Conservation (phyloP, 1,139 yeast species). For the Hanseniaspora uvarum region DNA sequence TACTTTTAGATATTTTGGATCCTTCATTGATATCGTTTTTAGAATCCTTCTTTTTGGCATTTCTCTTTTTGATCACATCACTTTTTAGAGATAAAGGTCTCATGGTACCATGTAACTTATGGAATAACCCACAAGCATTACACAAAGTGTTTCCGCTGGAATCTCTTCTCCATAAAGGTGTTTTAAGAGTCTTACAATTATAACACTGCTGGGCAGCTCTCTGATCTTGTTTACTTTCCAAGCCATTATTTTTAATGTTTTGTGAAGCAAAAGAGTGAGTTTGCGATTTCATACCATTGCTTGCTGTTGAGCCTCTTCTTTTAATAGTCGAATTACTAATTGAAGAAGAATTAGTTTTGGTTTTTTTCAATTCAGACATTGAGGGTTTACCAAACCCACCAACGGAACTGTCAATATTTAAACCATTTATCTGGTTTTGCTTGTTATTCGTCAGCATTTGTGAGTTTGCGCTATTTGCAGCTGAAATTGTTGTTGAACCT, state of each 20-base stretch:
- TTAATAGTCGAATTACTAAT: background rate
- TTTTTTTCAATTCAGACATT: constrained; percentile 3
- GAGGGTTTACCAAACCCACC: constrained; percentile 17
- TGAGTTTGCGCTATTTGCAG: constrained; percentile 30
- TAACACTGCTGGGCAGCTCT: constrained; percentile 44
- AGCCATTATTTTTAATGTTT: constrained; percentile 3
- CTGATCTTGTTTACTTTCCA: constrained; percentile 10
- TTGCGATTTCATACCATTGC: constrained; percentile 7
- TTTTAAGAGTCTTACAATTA: constrained; percentile 85
- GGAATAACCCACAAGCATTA: constrained; percentile 91
- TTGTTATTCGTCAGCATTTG: constrained; percentile 15
- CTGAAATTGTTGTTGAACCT: constrained; percentile 32
- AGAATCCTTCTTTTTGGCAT: constrained; percentile 32
- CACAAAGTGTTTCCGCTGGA: constrained; percentile 89
- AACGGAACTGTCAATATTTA: background rate
- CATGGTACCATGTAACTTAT: constrained; percentile 88
- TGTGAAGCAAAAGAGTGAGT: constrained; percentile 15
- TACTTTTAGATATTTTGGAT: constrained; percentile 3
- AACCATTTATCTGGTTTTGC: background rate
- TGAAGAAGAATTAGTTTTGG: constrained; percentile 1
- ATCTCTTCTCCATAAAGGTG: constrained; percentile 93
- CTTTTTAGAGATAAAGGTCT: constrained; percentile 86
- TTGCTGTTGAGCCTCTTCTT: constrained; percentile 7
- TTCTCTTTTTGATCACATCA: constrained; percentile 83
- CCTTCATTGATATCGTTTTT: constrained; percentile 19